Evolutionary conservation across 2,329 filamentous ascomycete genomes (phyloP), one percentile per base, ranked within the genome.

Genomic region (Lachnellula suecica): DNA sequence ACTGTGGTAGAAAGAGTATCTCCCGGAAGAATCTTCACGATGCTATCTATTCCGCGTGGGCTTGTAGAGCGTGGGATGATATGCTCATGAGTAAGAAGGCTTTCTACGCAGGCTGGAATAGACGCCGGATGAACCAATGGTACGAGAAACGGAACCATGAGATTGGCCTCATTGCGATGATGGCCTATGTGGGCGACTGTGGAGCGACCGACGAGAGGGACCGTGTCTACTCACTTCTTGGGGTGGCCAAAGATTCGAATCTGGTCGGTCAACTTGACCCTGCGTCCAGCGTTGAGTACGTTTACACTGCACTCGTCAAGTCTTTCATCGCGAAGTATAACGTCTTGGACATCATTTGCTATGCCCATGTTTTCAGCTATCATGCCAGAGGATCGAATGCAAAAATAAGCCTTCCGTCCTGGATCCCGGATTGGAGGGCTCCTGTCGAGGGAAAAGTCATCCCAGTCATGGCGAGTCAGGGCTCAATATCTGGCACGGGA

Each of bases 1-100:
- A 35, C 23, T 57, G 54, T 24, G 54, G 54, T 2, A 46, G 49
- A n/a, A 34, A 53, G 17, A 38, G 17, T 22, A 50, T 56, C 27
- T n/a, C 31, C 15, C 17, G 49, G 20, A 15, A 17, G 13, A 19
- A 38, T 5, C 43, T 56, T n/a, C 11, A 34, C 13, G 31, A 34
- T 34, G 6, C 41, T 35, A 4, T 22, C 11, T 15, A 47, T 42
- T 3, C 15, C 50, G 4, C 42, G 43, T 34, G 13, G 24, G 6
- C 9, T 49, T 24, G 20, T 22, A 15, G 17, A 6, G 31, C 15
- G 15, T 6, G 13, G 38, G 40, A 45, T 38, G 42, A 17, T 4
- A 41, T 19, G n/a, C 23, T 49, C 22, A 38, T 47, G 25, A 46
- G n/a, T 13, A 29, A 6, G 10, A 42, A 44, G 17, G 47, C 43